Evolutionary conservation across 495 filamentous ascomycete genomes (phyloP).

Genomic region (Echria macrotheca): DNA sequence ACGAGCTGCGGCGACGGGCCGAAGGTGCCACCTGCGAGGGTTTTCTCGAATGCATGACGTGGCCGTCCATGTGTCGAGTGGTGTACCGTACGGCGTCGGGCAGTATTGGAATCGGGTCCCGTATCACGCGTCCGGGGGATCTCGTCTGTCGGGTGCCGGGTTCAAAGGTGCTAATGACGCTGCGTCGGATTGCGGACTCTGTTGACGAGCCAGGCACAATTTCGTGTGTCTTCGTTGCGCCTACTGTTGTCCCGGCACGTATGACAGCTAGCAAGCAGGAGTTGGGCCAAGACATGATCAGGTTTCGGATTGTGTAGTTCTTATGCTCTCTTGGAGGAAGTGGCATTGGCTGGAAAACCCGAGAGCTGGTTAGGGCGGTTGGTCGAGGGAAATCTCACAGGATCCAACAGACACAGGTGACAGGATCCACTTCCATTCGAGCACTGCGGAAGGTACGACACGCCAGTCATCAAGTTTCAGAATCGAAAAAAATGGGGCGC

Average conservation of each 20-base stretch:
- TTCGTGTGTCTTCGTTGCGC: conserved; percentile 10
- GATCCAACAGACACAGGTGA: too few species aligned
- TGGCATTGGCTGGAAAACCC: too few species aligned
- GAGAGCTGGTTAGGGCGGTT: too few species aligned
- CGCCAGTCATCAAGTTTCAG: too few species aligned
- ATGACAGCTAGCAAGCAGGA: conserved; percentile 10
- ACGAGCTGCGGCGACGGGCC: conserved; percentile 10
- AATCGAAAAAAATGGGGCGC: too few species aligned
- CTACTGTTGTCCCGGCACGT: conserved; percentile 14
- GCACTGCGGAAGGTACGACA: too few species aligned
- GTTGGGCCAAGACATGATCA: neutral
- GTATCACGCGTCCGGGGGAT: conserved; percentile 13
- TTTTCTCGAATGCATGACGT: conserved; percentile 21
- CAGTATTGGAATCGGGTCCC: conserved; percentile 14
- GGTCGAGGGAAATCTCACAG: too few species aligned
- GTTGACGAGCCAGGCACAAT: neutral
- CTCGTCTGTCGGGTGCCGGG: conserved; percentile 16
- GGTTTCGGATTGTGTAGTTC: conserved; percentile 2
- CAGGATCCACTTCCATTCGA: too few species aligned
- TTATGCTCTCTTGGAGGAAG: too few species aligned
- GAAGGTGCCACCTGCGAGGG: conserved; percentile 7
- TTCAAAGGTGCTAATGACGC: conserved; percentile 12
- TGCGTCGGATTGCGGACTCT: neutral
- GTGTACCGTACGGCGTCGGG: conserved; percentile 15
- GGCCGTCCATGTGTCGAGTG: conserved; percentile 18